Evolutionary conservation across 345 rosid genomes (phyloP).

Genomic region (Brassica rapa): DNA sequence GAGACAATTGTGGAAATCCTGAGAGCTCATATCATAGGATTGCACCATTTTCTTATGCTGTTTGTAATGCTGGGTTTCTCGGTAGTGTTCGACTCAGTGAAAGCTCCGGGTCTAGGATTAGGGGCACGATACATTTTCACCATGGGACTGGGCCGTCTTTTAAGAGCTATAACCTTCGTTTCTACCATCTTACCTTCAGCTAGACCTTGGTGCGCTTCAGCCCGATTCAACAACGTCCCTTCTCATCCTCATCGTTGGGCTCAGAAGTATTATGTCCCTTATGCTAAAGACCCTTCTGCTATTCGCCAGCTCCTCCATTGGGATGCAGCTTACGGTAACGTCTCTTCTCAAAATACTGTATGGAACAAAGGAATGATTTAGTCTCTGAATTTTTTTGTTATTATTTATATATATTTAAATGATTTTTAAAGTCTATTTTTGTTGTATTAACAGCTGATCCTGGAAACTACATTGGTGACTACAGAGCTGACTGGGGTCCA

Average conservation of each 20-base stretch:
- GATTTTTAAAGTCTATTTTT: background rate
- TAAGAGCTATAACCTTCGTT: conserved; percentile 79
- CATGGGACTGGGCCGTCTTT: conserved; percentile 90
- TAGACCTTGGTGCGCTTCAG: conserved; percentile 88
- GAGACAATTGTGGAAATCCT: conserved; percentile 61
- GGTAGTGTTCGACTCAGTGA: conserved; percentile 70
- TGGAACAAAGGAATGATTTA: background rate
- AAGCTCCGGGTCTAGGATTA: conserved; percentile 92
- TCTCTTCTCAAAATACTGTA: background rate
- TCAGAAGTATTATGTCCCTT: conserved; percentile 88
- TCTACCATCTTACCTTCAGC: conserved; percentile 94
- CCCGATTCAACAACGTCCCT: conserved; percentile 65
- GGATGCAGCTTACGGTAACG: conserved; percentile 45
- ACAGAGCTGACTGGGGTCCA: conserved; percentile 77
- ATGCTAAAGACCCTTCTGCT: conserved; percentile 68
- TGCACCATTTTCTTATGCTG: conserved; percentile 87
- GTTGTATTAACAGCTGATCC: conserved; percentile 49
- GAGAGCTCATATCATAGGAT: conserved; percentile 80
- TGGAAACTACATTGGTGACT: conserved; percentile 53
- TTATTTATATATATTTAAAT: too few species aligned
- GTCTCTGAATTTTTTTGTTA: background rate
- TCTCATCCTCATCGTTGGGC: conserved; percentile 84
- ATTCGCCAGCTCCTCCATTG: conserved; percentile 55
- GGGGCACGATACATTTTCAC: conserved; percentile 93
- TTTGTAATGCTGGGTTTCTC: conserved; percentile 92